phyloP scores from a whole-genome alignment of 2,329 filamentous ascomycete species.

The Alternaria alternata region DNA sequence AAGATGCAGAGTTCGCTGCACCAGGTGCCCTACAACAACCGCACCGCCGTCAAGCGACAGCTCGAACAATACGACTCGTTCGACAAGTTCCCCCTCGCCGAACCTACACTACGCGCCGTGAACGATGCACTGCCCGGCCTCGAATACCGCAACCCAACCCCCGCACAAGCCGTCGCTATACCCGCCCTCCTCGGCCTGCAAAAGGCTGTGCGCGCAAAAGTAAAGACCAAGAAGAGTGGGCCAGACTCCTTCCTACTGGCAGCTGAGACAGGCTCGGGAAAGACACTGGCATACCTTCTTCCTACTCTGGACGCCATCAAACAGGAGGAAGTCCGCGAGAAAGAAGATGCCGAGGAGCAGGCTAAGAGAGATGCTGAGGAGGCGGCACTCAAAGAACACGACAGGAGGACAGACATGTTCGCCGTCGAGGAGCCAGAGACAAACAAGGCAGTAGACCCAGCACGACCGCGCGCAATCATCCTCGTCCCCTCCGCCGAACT shows the following conservation, averaged over 20 bases:
- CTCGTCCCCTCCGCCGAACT: conserved; percentile 93
- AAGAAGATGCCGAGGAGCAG: conserved; percentile 58
- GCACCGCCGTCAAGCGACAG: conserved; percentile 67
- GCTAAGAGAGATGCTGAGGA: conserved; percentile 61
- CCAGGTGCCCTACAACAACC: conserved; percentile 76
- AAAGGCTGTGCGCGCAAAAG: conserved; percentile 43
- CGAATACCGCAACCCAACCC: conserved; percentile 80
- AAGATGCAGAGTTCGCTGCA: conserved; percentile 90
- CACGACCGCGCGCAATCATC: conserved; percentile 82
- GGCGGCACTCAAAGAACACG: conserved; percentile 37
- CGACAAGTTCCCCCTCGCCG: conserved; percentile 79
- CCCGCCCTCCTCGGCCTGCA: conserved; percentile 75
- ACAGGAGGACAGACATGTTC: conserved; percentile 60
- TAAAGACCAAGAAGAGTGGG: conserved; percentile 42
- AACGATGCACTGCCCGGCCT: conserved; percentile 79
- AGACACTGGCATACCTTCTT: conserved; percentile 91
- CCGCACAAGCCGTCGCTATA: conserved; percentile 88
- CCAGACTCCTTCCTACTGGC: conserved; percentile 80
- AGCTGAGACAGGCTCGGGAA: conserved; percentile 95
- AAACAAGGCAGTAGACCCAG: conserved; percentile 71
- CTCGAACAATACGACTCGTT: conserved; percentile 77
- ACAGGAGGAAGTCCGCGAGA: conserved; percentile 67
- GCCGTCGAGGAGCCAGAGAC: conserved; percentile 66
- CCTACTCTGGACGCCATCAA: conserved; percentile 89
- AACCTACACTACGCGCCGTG: conserved; percentile 75